A percentile compares a stretch with the other conserved stretches of the same genome.
Evolutionary conservation across 164 flowering plant species (phyloP).

Genomic region (Sedum album): DNA sequence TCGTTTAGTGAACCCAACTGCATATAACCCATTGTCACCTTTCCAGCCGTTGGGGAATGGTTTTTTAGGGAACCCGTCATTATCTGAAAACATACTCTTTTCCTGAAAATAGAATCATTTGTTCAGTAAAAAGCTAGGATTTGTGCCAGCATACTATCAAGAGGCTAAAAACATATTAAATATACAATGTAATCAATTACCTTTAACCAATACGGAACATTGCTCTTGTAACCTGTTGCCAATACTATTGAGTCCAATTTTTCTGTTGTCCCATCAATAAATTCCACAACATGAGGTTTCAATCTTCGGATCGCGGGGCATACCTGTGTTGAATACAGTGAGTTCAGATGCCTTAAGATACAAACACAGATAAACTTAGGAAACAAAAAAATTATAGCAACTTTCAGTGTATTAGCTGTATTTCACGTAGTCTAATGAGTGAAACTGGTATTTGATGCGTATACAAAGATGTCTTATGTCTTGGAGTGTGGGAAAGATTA

Average conservation of each 20-base stretch:
- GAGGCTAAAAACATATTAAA: not conserved
- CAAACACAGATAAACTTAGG: not conserved
- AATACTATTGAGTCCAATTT: constrained; percentile 46
- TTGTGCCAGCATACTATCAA: not conserved
- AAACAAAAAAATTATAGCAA: not conserved
- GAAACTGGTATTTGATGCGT: not conserved
- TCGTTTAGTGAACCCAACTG: constrained; percentile 79
- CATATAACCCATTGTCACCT: constrained; percentile 61
- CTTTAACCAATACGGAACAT: constrained; percentile 65
- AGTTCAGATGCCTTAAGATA: not conserved
- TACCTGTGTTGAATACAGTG: constrained; percentile 19
- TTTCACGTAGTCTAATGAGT: not conserved
- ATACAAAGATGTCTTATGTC: not conserved
- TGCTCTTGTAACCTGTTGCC: constrained; percentile 70
- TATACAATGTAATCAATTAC: constrained; percentile 17
- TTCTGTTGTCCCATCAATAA: constrained; percentile 27
- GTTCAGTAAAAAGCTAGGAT: not conserved
- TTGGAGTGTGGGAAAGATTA: not conserved
- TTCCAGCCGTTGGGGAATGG: constrained; percentile 84
- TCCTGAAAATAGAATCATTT: constrained; percentile 31
- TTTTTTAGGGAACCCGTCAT: constrained; percentile 60
- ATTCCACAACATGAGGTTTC: constrained; percentile 24
- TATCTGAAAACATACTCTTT: constrained; percentile 47
- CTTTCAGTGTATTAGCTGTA: not conserved
- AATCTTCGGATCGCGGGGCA: constrained; percentile 25